phyloP scores from a whole-genome alignment of 768 basidiomycete species.

The Calocera cornea region DNA sequence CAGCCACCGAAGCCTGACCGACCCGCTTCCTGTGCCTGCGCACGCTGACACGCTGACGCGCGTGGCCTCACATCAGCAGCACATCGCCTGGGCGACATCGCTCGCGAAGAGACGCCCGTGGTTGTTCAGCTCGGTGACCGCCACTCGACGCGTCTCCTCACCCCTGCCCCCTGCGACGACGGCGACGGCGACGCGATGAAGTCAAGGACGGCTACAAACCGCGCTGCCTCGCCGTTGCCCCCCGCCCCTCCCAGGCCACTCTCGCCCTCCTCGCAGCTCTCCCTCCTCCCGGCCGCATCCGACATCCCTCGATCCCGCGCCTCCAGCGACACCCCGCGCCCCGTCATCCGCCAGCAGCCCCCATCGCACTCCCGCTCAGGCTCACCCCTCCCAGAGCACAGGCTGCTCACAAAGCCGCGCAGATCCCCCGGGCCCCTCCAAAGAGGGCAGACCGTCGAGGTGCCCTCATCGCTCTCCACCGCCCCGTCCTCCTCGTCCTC shows the following conservation, averaged over 20 bases:
- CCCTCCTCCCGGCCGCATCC: neutral
- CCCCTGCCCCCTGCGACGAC: neutral
- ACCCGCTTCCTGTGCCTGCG: no score
- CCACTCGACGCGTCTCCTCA: no score
- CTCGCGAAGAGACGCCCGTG: no score
- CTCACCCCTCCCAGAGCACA: neutral
- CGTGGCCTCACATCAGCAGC: no score
- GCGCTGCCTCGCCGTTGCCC: neutral
- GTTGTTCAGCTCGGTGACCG: no score
- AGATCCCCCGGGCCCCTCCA: neutral
- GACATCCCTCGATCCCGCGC: neutral
- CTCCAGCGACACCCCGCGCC: neutral
- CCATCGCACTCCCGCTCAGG: neutral
- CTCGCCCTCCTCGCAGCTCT: neutral
- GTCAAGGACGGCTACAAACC: neutral
- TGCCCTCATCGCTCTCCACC: neutral
- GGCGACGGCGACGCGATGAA: neutral
- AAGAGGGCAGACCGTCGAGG: neutral
- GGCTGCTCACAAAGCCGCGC: neutral
- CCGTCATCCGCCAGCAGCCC: neutral
- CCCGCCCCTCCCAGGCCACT: neutral
- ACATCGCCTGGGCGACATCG: no score
- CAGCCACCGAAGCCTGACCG: no score
- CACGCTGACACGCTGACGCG: no score
- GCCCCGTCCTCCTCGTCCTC: neutral